Conservation (phyloP, 2,329 filamentous ascomycete genomes). For the Beauveria australis region DNA sequence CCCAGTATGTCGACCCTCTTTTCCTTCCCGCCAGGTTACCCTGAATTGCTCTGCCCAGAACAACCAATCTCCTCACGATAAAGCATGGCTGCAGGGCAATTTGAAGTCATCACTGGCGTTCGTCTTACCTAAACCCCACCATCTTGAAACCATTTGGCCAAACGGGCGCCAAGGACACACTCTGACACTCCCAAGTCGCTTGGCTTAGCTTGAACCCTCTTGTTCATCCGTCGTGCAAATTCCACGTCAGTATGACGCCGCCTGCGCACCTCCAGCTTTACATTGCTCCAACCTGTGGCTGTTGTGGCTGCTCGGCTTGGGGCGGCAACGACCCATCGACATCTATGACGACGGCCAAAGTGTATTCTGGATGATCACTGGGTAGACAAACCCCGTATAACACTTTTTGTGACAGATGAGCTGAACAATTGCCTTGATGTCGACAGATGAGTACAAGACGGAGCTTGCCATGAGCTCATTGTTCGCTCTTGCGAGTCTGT, state of each 20-base stretch:
- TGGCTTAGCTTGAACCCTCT: not conserved
- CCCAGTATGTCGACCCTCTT: not conserved
- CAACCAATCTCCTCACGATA: not conserved
- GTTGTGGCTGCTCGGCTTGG: not conserved
- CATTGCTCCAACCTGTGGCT: not conserved
- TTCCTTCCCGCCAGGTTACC: not conserved
- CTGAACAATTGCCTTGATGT: constrained; percentile 1
- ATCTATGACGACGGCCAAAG: constrained; percentile 9
- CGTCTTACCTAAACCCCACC: not conserved
- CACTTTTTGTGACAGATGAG: not conserved
- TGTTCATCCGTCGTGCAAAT: not conserved
- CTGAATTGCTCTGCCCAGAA: not conserved
- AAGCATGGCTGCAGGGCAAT: not conserved
- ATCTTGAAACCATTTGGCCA: constrained; percentile 2
- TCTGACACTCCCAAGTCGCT: not conserved
- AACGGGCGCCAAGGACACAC: not conserved
- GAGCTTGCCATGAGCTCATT: constrained; percentile 1
- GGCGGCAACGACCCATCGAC: not conserved
- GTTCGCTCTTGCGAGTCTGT: not conserved
- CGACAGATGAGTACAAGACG: not conserved
- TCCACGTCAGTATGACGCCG: constrained; percentile 10
- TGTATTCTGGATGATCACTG: constrained; percentile 1
- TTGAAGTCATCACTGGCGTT: not conserved
- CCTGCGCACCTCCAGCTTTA: not conserved
- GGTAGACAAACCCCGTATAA: not conserved